Evolutionary conservation across 106 monocot genomes (phyloP).

Genomic region (Dendrobium huoshanense): DNA sequence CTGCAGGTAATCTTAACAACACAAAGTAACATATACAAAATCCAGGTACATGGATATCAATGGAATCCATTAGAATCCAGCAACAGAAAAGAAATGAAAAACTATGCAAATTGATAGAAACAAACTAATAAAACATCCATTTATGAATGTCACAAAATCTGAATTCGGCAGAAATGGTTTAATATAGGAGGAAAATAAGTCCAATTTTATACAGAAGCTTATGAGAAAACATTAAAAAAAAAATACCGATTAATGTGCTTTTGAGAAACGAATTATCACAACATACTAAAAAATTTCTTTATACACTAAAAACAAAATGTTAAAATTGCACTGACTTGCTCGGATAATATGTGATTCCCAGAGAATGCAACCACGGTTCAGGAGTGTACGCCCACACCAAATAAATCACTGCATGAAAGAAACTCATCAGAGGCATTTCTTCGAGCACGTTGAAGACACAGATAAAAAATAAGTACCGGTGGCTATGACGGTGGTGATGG

Average conservation of each 20-base stretch:
- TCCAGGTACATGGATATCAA: background rate
- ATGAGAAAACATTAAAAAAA: background rate
- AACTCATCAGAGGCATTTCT: background rate
- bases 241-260: too few species aligned
- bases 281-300: background rate
- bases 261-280: too few species aligned
- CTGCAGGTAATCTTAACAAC: too few species aligned
- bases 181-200: background rate
- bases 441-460: background rate
- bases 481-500: conserved; percentile 82
- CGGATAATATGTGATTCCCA: conserved; percentile 96
- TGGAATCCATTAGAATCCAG: background rate
- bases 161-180: background rate
- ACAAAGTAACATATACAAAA: too few species aligned
- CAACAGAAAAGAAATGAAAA: background rate
- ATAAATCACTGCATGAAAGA: conserved; percentile 46
- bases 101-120: background rate
- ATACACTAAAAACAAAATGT: background rate
- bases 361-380: conserved; percentile 62
- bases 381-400: conserved; percentile 93
- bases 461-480: conserved; percentile 31
- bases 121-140: background rate
- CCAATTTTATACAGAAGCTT: background rate
- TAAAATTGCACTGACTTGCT: conserved; percentile 56
- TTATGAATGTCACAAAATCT: background rate